Conservation (phyloP, 805 yeast species). For the Saccharomycopsis fibuligera region DNA sequence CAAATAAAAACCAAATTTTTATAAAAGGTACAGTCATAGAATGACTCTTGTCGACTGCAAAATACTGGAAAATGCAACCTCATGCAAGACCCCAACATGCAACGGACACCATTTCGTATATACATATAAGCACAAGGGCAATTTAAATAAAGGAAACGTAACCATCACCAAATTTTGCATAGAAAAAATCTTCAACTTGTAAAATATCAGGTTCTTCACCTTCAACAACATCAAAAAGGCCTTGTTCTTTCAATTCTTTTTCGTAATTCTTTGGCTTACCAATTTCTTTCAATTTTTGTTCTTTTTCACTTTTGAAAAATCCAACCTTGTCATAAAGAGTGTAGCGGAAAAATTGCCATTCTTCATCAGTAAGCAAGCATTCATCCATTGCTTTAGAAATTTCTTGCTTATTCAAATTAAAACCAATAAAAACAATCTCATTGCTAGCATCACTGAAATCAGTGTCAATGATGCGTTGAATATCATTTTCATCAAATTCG, state of each 20-base stretch:
- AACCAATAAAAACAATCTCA: conserved; percentile 41
- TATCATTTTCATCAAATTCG: conserved; percentile 27
- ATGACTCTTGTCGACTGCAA: no score
- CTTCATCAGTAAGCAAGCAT: conserved; percentile 37
- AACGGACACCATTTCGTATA: no score
- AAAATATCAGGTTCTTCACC: conserved; percentile 5
- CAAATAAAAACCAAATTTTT: no score
- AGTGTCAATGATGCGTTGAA: conserved; percentile 34
- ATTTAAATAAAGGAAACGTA: conserved; percentile 8
- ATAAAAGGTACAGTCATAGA: no score
- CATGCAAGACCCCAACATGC: no score
- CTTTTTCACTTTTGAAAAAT: conserved; percentile 1
- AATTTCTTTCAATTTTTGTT: not conserved
- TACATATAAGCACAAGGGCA: no score
- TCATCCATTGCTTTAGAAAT: conserved; percentile 30
- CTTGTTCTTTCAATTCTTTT: conserved; percentile 5
- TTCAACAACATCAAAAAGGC: conserved; percentile 1
- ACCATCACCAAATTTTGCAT: conserved; percentile 11
- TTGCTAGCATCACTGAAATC: conserved; percentile 39
- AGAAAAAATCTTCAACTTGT: conserved; percentile 7
- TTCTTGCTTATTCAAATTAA: conserved; percentile 28
- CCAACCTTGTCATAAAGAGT: conserved; percentile 8
- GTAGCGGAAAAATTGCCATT: conserved; percentile 23
- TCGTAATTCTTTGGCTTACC: conserved; percentile 12
- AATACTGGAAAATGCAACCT: no score